Conservation (phyloP, 192 early-diverging fungal genomes). For the Paraglomus occultum region DNA sequence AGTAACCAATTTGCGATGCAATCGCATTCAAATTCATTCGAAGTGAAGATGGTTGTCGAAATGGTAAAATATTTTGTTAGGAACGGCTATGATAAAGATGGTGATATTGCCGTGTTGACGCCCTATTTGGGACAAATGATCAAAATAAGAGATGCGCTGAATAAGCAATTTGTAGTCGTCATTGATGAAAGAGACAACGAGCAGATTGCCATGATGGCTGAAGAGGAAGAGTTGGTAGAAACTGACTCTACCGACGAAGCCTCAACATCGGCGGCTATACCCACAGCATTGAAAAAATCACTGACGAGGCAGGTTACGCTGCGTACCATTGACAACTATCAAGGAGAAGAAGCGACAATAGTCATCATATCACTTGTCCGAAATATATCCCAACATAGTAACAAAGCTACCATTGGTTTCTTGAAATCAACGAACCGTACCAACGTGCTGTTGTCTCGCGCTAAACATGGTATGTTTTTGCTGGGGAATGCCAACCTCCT, state of each 20-base stretch:
- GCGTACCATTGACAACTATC: slow-evolving; percentile 48
- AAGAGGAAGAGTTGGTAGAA: slow-evolving; percentile 22
- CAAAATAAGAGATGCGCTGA: slow-evolving; percentile 39
- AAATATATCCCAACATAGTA: background rate
- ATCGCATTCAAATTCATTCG: slow-evolving; percentile 47
- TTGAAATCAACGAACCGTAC: slow-evolving; percentile 53
- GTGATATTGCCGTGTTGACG: slow-evolving; percentile 54
- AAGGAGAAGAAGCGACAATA: slow-evolving; percentile 46
- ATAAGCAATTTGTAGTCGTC: slow-evolving; percentile 30
- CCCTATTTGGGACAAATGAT: slow-evolving; percentile 55
- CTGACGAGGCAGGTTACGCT: slow-evolving; percentile 38
- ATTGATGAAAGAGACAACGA: slow-evolving; percentile 43
- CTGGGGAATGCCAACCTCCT: slow-evolving; percentile 49
- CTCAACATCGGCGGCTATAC: background rate
- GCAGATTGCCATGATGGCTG: slow-evolving; percentile 25
- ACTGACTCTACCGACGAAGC: background rate
- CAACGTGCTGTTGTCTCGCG: slow-evolving; percentile 57
- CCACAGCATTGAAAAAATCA: slow-evolving; percentile 20
- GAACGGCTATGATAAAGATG: slow-evolving; percentile 46
- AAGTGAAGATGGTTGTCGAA: slow-evolving; percentile 49
- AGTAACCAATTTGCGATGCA: slow-evolving; percentile 39
- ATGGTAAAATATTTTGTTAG: slow-evolving; percentile 48
- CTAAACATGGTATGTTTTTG: slow-evolving; percentile 59
- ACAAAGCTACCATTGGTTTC: slow-evolving; percentile 46
- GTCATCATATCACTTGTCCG: slow-evolving; percentile 46